Percentiles rank a stretch among this genome's conserved stretches.
phyloP scores from a whole-genome alignment of 768 basidiomycete species.

The Podaxis rugospora region DNA sequence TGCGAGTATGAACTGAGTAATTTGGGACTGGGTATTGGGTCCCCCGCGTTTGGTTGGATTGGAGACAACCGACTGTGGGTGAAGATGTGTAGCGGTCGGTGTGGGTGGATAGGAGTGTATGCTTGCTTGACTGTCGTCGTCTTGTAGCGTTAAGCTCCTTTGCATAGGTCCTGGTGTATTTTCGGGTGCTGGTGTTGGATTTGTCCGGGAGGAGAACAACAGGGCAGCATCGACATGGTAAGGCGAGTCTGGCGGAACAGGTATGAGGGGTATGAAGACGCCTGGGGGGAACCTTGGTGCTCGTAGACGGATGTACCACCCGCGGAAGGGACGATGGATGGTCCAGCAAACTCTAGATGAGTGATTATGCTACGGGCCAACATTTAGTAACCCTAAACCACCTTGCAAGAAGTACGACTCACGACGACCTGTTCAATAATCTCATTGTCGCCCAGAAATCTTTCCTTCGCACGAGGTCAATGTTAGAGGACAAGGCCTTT shows the following conservation, averaged over 20 bases:
- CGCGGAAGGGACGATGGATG: conserved; percentile 73
- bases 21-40: conserved; percentile 27
- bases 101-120: conserved; percentile 60
- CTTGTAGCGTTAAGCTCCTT: conserved; percentile 16
- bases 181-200: conserved; percentile 14
- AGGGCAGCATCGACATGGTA: conserved; percentile 49
- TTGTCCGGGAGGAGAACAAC: conserved; percentile 49
- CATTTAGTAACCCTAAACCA: background rate
- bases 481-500: background rate
- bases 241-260: conserved; percentile 41
- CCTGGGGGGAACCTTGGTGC: conserved; percentile 66
- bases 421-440: conserved; percentile 75
- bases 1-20: conserved; percentile 50
- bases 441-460: conserved; percentile 67
- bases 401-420: conserved; percentile 21
- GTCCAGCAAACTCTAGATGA: conserved; percentile 66
- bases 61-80: background rate
- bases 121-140: conserved; percentile 34
- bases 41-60: background rate
- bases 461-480: conserved; percentile 47
- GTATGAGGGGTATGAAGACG: conserved; percentile 50
- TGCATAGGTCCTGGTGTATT: conserved; percentile 8
- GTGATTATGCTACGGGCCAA: conserved; percentile 47
- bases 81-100: conserved; percentile 29
- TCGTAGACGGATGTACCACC: conserved; percentile 81